Base-by-base conservation (phyloP, 179 eudicot species). In the Patellifolia procumbens region DNA sequence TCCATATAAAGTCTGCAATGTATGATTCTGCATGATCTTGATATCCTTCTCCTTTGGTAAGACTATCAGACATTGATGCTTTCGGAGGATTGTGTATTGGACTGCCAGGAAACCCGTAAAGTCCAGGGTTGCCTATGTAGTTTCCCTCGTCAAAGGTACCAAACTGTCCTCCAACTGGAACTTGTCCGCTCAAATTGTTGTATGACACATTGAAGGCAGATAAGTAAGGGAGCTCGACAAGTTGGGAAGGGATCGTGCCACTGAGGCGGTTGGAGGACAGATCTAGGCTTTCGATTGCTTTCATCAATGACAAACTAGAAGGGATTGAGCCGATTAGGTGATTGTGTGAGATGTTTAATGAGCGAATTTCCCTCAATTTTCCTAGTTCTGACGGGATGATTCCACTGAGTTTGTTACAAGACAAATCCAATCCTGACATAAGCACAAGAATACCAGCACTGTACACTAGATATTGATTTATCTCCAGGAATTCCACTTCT, bases 171-270 rank as follows among this genome's bases (percentile, higher is more conserved):
- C 64, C 61, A 4, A 5, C 28, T 0, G 82, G 82, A 7, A 56
- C 74, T 51, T 26, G 61, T 39, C 78, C 80, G 0, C 68, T 59
- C 55, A 78, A 79, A 12, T 75, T 78, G 45, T 76, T 79, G 68
- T 78, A 69, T 0, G 81, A 75, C 48, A 73, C 73, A 65, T 67
- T 83, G 73, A 83, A 79, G 62, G n/a, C n/a, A n/a, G n/a, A n/a
- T n/a, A n/a, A n/a, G n/a, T n/a, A n/a, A n/a, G n/a, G n/a, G n/a
- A n/a, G n/a, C n/a, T n/a, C n/a, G n/a, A n/a, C n/a, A n/a, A n/a
- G n/a, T n/a, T n/a, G n/a, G n/a, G n/a, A n/a, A n/a, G n/a, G n/a
- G n/a, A n/a, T n/a, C n/a, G n/a, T n/a, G n/a, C n/a, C n/a, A n/a
- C n/a, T n/a, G n/a, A n/a, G n/a, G n/a, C n/a, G n/a, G n/a, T n/a